Percentiles rank a stretch among this genome's conserved stretches.
Evolutionary conservation across 2,329 filamentous ascomycete genomes (phyloP).

Genomic region (Monilinia polystroma): DNA sequence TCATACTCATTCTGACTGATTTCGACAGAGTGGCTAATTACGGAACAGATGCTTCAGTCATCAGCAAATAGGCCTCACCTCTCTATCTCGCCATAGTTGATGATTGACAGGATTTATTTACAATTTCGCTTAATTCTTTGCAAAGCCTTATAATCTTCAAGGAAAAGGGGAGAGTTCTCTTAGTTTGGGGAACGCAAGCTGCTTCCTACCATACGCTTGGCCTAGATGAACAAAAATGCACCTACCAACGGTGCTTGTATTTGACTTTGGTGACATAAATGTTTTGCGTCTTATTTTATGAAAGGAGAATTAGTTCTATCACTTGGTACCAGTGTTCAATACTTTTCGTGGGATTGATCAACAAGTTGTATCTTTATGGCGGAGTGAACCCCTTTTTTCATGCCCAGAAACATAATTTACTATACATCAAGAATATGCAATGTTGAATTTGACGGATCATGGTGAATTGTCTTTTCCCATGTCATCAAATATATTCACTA

Average conservation of each 20-base stretch:
- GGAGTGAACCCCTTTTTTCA: no score
- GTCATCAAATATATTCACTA: not conserved
- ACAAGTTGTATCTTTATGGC: not conserved
- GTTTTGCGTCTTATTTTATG: not conserved
- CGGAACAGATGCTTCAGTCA: not conserved
- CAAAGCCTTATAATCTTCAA: not conserved
- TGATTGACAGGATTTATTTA: not conserved
- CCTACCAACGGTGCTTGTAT: not conserved
- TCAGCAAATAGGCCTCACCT: not conserved
- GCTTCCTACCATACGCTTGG: not conserved
- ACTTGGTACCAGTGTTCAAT: not conserved
- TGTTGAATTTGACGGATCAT: not conserved
- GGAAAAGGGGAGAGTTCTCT: not conserved
- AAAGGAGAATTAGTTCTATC: not conserved
- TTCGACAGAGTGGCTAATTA: not conserved
- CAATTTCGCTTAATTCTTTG: not conserved
- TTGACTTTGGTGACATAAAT: not conserved
- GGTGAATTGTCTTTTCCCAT: not conserved
- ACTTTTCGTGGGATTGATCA: not conserved
- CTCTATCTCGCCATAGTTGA: not conserved
- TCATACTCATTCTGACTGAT: not conserved
- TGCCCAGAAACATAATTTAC: not conserved
- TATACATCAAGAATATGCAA: not conserved
- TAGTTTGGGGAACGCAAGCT: not conserved
- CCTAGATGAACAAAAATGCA: not conserved